phyloP scores from a whole-genome alignment of 2,329 filamentous ascomycete genomes.

The Curvularia hawaiiensis region DNA sequence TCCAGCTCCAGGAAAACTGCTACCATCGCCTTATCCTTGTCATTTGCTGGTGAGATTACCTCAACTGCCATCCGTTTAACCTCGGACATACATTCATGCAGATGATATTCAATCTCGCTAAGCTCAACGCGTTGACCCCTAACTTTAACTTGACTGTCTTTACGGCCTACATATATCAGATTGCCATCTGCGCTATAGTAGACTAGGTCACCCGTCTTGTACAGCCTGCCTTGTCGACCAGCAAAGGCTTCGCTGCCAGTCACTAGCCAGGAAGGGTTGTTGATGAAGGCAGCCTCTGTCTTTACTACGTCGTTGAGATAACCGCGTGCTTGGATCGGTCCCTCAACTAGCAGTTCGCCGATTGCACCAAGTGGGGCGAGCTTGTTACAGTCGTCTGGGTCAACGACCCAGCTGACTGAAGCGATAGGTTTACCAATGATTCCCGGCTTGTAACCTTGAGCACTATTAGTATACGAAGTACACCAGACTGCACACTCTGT shows the following conservation, averaged over 20 bases:
- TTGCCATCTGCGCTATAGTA: conserved; percentile 14
- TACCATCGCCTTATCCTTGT: neutral
- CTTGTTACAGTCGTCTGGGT: conserved; percentile 21
- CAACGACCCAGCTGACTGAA: conserved; percentile 44
- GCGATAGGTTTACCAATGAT: conserved; percentile 9
- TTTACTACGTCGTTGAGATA: conserved; percentile 22
- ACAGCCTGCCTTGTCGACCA: neutral
- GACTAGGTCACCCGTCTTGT: conserved; percentile 14
- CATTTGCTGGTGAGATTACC: neutral
- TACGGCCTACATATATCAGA: conserved; percentile 16
- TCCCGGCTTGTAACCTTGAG: neutral
- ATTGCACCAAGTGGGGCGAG: conserved; percentile 21
- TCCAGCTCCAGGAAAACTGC: neutral
- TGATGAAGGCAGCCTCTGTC: conserved; percentile 2
- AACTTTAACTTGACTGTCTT: conserved; percentile 24
- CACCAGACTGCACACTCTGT: conserved; percentile 28
- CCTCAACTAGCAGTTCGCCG: conserved; percentile 62
- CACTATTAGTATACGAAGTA: neutral
- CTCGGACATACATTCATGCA: neutral
- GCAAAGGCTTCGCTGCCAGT: neutral
- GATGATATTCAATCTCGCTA: conserved; percentile 19
- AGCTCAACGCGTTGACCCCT: conserved; percentile 24
- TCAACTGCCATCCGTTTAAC: neutral
- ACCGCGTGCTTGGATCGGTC: conserved; percentile 49
- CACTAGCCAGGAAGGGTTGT: neutral